Evolutionary conservation across 2,329 filamentous ascomycete species (phyloP).

Genomic region (Zymoseptoria crescenta): DNA sequence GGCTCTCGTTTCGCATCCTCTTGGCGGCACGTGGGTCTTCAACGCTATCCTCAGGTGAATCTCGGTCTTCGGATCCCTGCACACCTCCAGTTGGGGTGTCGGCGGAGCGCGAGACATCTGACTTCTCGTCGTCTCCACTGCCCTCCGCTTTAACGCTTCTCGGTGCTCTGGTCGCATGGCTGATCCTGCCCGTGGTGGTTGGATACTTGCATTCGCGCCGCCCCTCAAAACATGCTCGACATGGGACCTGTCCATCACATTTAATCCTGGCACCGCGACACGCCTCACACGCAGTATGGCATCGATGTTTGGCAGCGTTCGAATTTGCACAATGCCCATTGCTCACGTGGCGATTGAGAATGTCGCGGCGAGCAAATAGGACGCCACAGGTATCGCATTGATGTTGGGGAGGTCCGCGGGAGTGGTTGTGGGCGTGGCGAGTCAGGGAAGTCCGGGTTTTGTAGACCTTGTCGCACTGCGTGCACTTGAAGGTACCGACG

Average conservation of each 20-base stretch:
- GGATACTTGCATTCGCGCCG: conserved; percentile 10
- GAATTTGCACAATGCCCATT: conserved; percentile 8
- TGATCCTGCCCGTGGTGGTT: conserved; percentile 8
- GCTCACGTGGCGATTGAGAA: conserved; percentile 10
- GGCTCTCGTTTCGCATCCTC: not conserved
- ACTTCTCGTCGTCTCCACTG: not conserved
- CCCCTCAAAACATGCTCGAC: conserved; percentile 6
- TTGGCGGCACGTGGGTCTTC: not conserved
- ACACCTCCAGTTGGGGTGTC: not conserved
- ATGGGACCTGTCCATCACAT: conserved; percentile 12
- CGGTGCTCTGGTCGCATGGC: conserved; percentile 5
- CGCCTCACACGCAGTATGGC: conserved; percentile 13
- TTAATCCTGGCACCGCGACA: conserved; percentile 12
- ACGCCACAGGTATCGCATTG: conserved; percentile 10
- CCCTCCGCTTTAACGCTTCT: not conserved
- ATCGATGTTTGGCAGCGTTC: conserved; percentile 4
- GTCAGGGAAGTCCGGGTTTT: conserved; percentile 13
- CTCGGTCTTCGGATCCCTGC: not conserved
- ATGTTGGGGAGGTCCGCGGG: conserved; percentile 5
- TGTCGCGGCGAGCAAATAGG: conserved; percentile 12
- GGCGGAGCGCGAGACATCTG: not conserved
- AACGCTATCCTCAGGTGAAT: not conserved
- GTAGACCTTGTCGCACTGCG: conserved; percentile 12
- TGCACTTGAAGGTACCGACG: conserved; percentile 9
- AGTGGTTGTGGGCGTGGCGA: conserved; percentile 13